These are phyloP conservation scores for Bimuria novae-zelandiae DNA, from an alignment of 2,329 filamentous ascomycete genomes.

Conservation along the genomic window DNA sequence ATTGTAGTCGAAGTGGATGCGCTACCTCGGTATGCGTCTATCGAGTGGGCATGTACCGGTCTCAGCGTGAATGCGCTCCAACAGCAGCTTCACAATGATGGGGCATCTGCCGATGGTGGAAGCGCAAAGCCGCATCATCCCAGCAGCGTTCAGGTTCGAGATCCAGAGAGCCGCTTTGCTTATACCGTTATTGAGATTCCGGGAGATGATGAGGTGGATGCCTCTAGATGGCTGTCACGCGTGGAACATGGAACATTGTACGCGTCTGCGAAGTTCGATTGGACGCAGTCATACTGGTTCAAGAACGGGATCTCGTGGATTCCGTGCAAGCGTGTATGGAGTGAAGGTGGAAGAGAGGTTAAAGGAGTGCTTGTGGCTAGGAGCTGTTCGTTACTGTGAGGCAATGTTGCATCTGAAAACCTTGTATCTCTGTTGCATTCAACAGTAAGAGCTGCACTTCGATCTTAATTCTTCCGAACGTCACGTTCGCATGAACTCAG, in stretches of 20 bases:
- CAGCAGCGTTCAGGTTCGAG: not conserved
- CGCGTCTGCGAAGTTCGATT: constrained; percentile 15
- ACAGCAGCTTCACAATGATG: not conserved
- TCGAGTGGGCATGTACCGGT: constrained; percentile 85
- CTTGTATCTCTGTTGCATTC: too few species aligned
- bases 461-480: too few species aligned
- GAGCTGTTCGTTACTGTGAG: not conserved
- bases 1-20: constrained; percentile 76
- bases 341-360: constrained; percentile 27
- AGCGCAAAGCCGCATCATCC: not conserved
- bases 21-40: constrained; percentile 71
- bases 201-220: not conserved
- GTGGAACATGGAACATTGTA: constrained; percentile 28
- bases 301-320: constrained; percentile 32
- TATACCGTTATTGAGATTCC: constrained; percentile 26
- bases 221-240: not conserved
- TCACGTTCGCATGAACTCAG: too few species aligned
- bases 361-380: constrained; percentile 32
- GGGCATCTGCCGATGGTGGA: not conserved
- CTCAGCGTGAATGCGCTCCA: constrained; percentile 35
- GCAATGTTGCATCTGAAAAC: too few species aligned
- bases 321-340: constrained; percentile 41
- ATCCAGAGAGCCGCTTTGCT: not conserved
- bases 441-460: too few species aligned
- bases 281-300: not conserved